Conservation (phyloP, 371 early-diverging fungal species). For the Mortierella sp. region DNA sequence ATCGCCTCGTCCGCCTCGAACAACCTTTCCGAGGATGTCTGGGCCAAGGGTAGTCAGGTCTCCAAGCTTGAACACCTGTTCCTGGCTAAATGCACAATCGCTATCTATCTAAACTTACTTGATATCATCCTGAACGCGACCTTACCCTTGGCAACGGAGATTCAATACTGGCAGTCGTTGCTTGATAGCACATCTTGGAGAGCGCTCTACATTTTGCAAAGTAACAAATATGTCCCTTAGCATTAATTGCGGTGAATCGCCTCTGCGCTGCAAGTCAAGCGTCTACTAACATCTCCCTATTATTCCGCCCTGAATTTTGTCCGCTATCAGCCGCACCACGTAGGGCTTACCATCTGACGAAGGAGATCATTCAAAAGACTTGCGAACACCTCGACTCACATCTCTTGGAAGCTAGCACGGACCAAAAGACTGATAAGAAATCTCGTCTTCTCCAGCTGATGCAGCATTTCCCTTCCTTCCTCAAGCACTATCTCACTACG, state of each 20-base stretch:
- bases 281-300: neutral
- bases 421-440: constrained; percentile 7
- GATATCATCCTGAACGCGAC: constrained; percentile 69
- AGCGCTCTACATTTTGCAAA: constrained; percentile 68
- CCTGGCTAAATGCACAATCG: constrained; percentile 63
- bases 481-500: constrained; percentile 32
- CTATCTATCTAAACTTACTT: constrained; percentile 72
- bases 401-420: constrained; percentile 27
- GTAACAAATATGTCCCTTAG: constrained; percentile 39
- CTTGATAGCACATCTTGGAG: constrained; percentile 60
- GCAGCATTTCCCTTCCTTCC: constrained; percentile 48
- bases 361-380: constrained; percentile 23
- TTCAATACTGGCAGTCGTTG: constrained; percentile 76
- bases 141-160: constrained; percentile 70
- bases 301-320: neutral
- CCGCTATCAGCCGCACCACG: constrained; percentile 57
- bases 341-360: constrained; percentile 54
- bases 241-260: too few species aligned
- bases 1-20: neutral
- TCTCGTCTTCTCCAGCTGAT: constrained; percentile 32
- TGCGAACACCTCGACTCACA: constrained; percentile 38
- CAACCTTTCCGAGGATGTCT: neutral
- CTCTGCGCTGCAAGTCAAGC: neutral
- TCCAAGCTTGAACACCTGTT: constrained; percentile 61
- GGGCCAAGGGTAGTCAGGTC: neutral